Evolutionary conservation across 2,329 filamentous ascomycete genomes (phyloP).

Genomic region (Verticillium tricorpus): DNA sequence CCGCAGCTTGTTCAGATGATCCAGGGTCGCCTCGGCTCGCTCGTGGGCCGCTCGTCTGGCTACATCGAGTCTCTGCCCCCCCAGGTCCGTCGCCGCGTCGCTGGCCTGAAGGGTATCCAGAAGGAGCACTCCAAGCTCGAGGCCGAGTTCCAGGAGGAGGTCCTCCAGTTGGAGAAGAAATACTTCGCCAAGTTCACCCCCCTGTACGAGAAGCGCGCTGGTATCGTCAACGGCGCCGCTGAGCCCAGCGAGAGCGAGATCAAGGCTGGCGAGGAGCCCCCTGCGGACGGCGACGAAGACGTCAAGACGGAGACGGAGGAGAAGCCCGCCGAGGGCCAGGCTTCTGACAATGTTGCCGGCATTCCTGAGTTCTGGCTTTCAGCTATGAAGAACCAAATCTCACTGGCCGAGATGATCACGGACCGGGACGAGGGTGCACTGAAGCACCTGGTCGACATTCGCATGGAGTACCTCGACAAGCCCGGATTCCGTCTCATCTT

Average conservation of each 20-base stretch:
- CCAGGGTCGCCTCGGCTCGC: conserved; percentile 87
- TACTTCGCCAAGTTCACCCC: conserved; percentile 99
- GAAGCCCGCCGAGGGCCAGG: conserved; percentile 44
- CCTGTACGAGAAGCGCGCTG: conserved; percentile 89
- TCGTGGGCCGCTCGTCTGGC: conserved; percentile 92
- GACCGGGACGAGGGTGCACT: conserved; percentile 93
- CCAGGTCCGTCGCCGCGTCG: conserved; percentile 85
- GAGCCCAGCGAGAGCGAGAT: conserved; percentile 89
- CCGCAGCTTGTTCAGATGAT: conserved; percentile 95
- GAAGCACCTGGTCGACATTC: conserved; percentile 84
- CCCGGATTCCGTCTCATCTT: conserved; percentile 98
- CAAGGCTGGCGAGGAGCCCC: conserved; percentile 75
- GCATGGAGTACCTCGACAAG: conserved; percentile 98
- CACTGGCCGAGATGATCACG: conserved; percentile 96
- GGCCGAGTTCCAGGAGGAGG: conserved; percentile 97
- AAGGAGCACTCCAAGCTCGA: conserved; percentile 98
- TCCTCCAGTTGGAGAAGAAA: conserved; percentile 97
- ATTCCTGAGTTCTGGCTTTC: conserved; percentile 99
- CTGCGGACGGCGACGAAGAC: conserved; percentile 63
- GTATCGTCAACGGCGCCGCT: conserved; percentile 80
- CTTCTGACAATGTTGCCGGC: conserved; percentile 57
- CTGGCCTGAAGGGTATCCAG: conserved; percentile 95
- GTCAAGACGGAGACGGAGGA: conserved; percentile 53
- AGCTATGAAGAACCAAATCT: conserved; percentile 99
- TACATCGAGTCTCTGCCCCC: conserved; percentile 95